phyloP scores from a whole-genome alignment of 306 rosid species.

The Calophaca sinica region DNA sequence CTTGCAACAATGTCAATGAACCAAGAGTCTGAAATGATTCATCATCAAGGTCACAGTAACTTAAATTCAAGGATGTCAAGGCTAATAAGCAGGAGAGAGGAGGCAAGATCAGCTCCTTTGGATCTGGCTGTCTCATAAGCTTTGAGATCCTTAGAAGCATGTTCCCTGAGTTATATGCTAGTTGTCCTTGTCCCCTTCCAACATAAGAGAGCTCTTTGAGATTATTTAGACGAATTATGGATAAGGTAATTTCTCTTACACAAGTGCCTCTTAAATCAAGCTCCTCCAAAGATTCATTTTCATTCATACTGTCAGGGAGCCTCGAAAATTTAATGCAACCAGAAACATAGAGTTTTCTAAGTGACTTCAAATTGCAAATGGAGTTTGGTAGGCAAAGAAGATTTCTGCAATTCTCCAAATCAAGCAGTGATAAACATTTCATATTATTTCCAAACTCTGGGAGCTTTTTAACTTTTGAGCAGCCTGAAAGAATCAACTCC shows the following conservation, averaged over 20 bases:
- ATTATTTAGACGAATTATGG: slow-evolving; percentile 9
- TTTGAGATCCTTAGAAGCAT: slow-evolving; percentile 1
- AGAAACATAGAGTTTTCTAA: slow-evolving; percentile 17
- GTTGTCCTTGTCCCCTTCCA: background rate
- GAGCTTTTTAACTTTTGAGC: no score
- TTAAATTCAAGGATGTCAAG: slow-evolving; percentile 11
- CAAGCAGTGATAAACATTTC: background rate
- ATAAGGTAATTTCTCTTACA: slow-evolving; percentile 10
- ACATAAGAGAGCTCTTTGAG: slow-evolving; percentile 1
- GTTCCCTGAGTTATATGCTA: slow-evolving; percentile 3
- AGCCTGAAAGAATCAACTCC: no score
- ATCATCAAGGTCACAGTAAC: slow-evolving; percentile 8
- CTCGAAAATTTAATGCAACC: slow-evolving; percentile 15
- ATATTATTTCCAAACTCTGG: no score
- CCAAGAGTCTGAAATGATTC: slow-evolving; percentile 27
- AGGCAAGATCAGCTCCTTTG: slow-evolving; percentile 23
- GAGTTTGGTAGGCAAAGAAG: slow-evolving; percentile 27
- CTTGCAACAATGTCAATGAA: slow-evolving; percentile 18
- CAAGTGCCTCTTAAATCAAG: slow-evolving; percentile 20
- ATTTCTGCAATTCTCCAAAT: slow-evolving; percentile 20
- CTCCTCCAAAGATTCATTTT: slow-evolving; percentile 28
- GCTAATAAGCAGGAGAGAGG: slow-evolving; percentile 4
- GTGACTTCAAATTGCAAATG: slow-evolving; percentile 28
- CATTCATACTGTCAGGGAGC: background rate
- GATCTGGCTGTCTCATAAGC: background rate